These are phyloP conservation scores for Helianthus tuberosus DNA, from an alignment of 129 eudicot species.

Conservation along the genomic window DNA sequence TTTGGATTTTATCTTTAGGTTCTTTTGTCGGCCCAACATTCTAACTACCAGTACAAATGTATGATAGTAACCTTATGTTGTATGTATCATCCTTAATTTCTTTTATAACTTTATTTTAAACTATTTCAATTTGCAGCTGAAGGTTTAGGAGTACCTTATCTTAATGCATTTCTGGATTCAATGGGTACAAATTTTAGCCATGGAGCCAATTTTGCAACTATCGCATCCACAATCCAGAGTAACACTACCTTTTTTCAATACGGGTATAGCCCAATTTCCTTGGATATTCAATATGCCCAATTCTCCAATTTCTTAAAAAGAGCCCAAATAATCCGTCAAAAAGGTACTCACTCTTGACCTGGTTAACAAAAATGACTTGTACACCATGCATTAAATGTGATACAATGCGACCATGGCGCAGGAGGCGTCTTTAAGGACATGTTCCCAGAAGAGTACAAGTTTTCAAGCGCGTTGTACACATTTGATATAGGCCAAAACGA, in stretches of 20 bases:
- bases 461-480: slow-evolving; percentile 61
- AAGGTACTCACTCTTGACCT: slow-evolving; percentile 33
- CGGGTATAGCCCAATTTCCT: no score
- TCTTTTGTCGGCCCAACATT: no score
- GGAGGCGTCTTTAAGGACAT: slow-evolving; percentile 44
- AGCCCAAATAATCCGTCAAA: slow-evolving; percentile 46
- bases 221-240: slow-evolving; percentile 68
- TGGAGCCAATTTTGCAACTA: slow-evolving; percentile 81
- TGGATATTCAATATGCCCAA: slow-evolving; percentile 28
- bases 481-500: slow-evolving; percentile 92
- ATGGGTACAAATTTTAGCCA: slow-evolving; percentile 74
- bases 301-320: slow-evolving; percentile 40
- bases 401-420: not conserved
- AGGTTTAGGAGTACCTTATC: slow-evolving; percentile 55
- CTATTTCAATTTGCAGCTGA: slow-evolving; percentile 73
- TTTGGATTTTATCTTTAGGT: no score
- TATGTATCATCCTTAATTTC: no score
- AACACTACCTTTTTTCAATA: no score
- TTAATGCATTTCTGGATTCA: slow-evolving; percentile 69
- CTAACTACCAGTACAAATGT: no score
- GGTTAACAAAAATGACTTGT: not conserved
- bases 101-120: no score
- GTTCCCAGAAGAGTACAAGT: slow-evolving; percentile 50
- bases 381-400: not conserved
- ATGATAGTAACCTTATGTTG: no score